Base-by-base conservation (phyloP, 768 basidiomycete species). In the Trametes cinnabarina region DNA sequence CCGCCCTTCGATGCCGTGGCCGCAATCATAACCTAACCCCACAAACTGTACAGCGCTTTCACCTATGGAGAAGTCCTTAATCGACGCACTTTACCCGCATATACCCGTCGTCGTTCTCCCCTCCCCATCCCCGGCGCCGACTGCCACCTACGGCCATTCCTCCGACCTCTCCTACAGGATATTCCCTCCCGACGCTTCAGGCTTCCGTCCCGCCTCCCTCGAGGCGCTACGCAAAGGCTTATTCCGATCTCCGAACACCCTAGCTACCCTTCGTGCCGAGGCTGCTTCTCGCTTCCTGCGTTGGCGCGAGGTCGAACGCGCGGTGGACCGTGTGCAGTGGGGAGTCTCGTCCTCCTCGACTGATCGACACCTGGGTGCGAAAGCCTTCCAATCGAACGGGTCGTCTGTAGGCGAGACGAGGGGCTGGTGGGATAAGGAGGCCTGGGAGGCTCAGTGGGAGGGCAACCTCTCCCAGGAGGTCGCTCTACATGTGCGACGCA, bases 361-460 rank as follows among this genome's bases (percentile, higher is more conserved):
- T 22, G 23, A 4, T 23, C 40, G n/a, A 15, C 14, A 46, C 32
- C 22, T 20, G 25, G 19, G 40, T 17, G 26, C 25, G 48, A 55
- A 39, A 35, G 20, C 25, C 8, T 41, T 26, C 58, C 28, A 26
- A 20, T 54, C 41, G 63, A 63, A 53, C 20, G 52, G 25, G 4
- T 12, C 12, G 7, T 5, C 42, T 1, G 6, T 9, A 12, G 39
- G 30, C 3, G 39, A 51, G 26, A 37, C 37, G 28, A 42, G 25
- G 8, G 44, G 32, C 20, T 42, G 58, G 28, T 88, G 86, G 87
- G 78, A 80, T 66, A 85, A 86, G 71, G 77, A 78, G 15, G 77
- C 73, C 47, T 88, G 86, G 86, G 87, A 88, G 66, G 75, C 80
- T 2, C 82, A 86, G 63, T 88, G 85, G 85, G 81, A 82, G 63